Percentiles rank a stretch among this genome's conserved stretches.
phyloP scores from a whole-genome alignment of 1,284 basidiomycete species.

The Cryptococcus sp. region DNA sequence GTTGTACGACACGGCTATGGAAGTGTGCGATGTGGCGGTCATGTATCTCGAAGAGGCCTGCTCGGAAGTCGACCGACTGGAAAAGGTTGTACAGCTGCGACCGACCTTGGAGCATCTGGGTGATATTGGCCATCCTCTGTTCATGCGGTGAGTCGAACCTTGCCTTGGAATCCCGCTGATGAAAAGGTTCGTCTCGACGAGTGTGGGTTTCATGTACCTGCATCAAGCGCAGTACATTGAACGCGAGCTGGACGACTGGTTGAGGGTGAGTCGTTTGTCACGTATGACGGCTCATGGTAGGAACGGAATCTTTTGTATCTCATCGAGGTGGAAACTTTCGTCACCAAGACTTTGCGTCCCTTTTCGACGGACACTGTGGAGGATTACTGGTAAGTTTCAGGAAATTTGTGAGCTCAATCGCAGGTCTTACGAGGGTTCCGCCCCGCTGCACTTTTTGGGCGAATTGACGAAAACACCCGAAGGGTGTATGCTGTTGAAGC shows the following conservation, averaged over 20 bases:
- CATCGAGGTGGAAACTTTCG: slow-evolving; percentile 44
- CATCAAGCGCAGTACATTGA: slow-evolving; percentile 89
- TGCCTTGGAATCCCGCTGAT: not conserved
- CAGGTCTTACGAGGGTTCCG: slow-evolving; percentile 68
- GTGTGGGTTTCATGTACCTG: slow-evolving; percentile 85
- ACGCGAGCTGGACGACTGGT: slow-evolving; percentile 92
- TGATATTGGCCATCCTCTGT: slow-evolving; percentile 79
- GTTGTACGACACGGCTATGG: slow-evolving; percentile 83
- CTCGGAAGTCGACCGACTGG: slow-evolving; percentile 71
- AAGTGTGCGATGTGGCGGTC: slow-evolving; percentile 85
- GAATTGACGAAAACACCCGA: slow-evolving; percentile 94
- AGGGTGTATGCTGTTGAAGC: slow-evolving; percentile 81
- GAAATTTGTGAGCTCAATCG: not conserved
- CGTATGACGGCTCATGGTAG: slow-evolving; percentile 13
- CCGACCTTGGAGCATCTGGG: slow-evolving; percentile 93
- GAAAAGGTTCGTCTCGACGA: slow-evolving; percentile 87
- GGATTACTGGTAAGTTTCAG: slow-evolving; percentile 35
- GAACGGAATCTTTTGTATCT: slow-evolving; percentile 46
- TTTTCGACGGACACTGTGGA: slow-evolving; percentile 34
- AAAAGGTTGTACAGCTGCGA: slow-evolving; percentile 88
- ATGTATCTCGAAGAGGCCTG: slow-evolving; percentile 85
- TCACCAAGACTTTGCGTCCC: slow-evolving; percentile 41
- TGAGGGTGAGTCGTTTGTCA: slow-evolving; percentile 58
- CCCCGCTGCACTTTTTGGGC: slow-evolving; percentile 94
- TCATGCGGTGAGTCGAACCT: slow-evolving; percentile 63